These are phyloP conservation scores for Hypoxylon sp. DNA, from an alignment of 2,329 filamentous ascomycete genomes.

Conservation along the genomic window DNA sequence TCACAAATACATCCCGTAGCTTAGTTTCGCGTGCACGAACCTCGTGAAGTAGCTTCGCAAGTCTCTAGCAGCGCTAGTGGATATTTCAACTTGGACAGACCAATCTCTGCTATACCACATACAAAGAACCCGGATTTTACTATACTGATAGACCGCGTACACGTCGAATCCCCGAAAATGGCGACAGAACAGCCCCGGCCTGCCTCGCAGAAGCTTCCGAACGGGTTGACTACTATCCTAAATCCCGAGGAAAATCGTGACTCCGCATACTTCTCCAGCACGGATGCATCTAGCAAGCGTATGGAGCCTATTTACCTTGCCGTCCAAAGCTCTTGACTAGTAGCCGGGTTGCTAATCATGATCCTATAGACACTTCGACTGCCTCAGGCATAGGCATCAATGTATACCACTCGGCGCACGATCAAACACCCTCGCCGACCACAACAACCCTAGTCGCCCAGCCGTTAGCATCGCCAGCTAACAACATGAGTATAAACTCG, in stretches of 20 bases:
- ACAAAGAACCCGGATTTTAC: constrained; percentile 10
- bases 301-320: constrained; percentile 45
- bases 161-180: constrained; percentile 47
- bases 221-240: constrained; percentile 63
- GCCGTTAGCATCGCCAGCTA: constrained; percentile 66
- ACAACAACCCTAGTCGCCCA: constrained; percentile 64
- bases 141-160: constrained; percentile 1
- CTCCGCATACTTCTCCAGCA: constrained; percentile 64
- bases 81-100: constrained; percentile 8
- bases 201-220: constrained; percentile 59
- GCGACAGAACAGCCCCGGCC: constrained; percentile 53
- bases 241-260: constrained; percentile 65
- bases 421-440: constrained; percentile 73
- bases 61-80: constrained; percentile 11
- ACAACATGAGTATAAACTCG: constrained; percentile 74
- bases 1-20: background rate
- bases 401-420: constrained; percentile 63
- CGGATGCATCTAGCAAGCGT: constrained; percentile 65
- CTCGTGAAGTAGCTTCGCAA: constrained; percentile 15
- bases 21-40: constrained; percentile 9
- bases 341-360: constrained; percentile 40
- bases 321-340: constrained; percentile 13
- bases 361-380: constrained; percentile 57
- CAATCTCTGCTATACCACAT: constrained; percentile 5
- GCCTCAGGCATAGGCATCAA: constrained; percentile 58